These are phyloP conservation scores for Piper betle DNA, from an alignment of 164 flowering plant genomes.

Conservation along the genomic window DNA sequence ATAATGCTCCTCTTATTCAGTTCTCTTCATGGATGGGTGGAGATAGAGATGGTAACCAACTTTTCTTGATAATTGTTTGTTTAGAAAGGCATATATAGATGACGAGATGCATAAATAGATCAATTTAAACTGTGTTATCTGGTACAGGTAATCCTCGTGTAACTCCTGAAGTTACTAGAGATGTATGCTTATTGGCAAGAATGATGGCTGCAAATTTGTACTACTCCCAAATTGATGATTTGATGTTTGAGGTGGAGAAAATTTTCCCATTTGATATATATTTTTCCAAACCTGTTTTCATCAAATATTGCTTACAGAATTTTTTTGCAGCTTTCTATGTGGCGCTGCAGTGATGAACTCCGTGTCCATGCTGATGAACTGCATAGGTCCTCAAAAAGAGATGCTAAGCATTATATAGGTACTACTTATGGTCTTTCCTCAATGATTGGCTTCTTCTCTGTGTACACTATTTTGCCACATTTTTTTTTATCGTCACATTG, in stretches of 20 bases:
- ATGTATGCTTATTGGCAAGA: conserved; percentile 93
- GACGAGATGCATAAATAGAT: background rate
- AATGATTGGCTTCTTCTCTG: background rate
- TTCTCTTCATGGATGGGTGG: conserved; percentile 99
- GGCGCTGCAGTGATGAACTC: conserved; percentile 98
- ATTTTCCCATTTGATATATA: too few relatives aligned
- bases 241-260: conserved; percentile 83
- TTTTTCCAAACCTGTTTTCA: background rate
- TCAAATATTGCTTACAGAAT: background rate
- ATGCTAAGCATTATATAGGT: conserved; percentile 90
- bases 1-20: conserved; percentile 93
- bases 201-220: conserved; percentile 98
- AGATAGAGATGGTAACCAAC: conserved; percentile 85
- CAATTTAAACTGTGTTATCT: background rate
- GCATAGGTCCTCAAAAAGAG: conserved; percentile 58
- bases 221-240: conserved; percentile 89
- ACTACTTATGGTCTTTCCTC: background rate
- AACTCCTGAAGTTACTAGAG: conserved; percentile 99
- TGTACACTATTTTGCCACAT: background rate
- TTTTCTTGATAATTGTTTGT: background rate
- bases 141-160: conserved; percentile 88
- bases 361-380: conserved; percentile 71
- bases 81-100: background rate
- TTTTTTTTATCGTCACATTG: too few relatives aligned
- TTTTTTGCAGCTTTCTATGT: conserved; percentile 81